Percentiles rank a stretch among this genome's conserved stretches.
Conservation (phyloP, 2,329 filamentous ascomycete species). For the Falciphora oryzae region DNA sequence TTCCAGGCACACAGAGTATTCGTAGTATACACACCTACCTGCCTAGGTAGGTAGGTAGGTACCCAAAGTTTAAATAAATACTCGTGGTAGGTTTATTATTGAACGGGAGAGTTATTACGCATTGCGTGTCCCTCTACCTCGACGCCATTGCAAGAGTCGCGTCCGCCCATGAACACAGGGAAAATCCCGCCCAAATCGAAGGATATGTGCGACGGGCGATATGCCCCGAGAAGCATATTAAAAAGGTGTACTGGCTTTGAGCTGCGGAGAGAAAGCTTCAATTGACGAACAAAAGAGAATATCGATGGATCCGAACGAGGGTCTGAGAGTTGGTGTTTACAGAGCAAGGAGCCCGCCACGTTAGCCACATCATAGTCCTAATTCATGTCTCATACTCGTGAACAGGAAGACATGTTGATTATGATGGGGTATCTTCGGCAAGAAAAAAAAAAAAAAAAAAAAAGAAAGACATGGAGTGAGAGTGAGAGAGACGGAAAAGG, state of each 20-base stretch:
- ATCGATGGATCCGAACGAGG: not conserved
- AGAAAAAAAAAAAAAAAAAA: not conserved
- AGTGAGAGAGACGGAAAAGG: not conserved
- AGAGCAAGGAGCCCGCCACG: not conserved
- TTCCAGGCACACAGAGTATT: too few species aligned
- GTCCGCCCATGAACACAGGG: not conserved
- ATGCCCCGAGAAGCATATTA: not conserved
- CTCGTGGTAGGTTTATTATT: too few species aligned
- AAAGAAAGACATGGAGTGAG: not conserved
- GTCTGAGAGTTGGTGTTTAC: not conserved
- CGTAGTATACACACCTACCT: too few species aligned
- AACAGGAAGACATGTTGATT: constrained; percentile 6
- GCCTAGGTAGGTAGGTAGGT: too few species aligned
- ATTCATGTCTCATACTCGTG: constrained; percentile 6
- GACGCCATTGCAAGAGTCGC: not conserved
- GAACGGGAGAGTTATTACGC: not conserved
- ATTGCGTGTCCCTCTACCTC: not conserved
- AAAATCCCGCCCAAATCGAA: not conserved
- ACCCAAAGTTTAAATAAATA: too few species aligned
- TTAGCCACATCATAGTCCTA: constrained; percentile 1
- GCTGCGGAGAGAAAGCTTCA: not conserved
- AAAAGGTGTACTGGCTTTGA: too few species aligned
- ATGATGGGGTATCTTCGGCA: constrained; percentile 5
- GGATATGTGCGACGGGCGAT: not conserved
- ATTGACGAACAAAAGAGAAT: not conserved